Percentiles rank a stretch among this genome's conserved stretches.
These are phyloP conservation scores for Rhazya stricta DNA, from an alignment of 257 asterid species.

Conservation along the genomic window DNA sequence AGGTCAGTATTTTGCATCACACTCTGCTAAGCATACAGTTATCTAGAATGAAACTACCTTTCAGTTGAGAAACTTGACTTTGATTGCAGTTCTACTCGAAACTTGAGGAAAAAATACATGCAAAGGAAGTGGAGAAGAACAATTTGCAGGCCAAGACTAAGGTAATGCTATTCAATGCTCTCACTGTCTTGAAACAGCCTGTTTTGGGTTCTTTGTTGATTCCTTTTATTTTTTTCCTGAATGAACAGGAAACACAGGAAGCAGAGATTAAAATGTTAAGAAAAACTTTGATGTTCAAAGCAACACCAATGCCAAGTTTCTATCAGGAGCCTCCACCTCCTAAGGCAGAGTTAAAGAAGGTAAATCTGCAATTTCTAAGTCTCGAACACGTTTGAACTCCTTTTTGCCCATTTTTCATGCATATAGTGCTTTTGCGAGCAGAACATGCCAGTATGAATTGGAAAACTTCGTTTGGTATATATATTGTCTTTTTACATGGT, in stretches of 20 bases:
- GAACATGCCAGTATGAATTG: not conserved
- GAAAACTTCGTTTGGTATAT: not conserved
- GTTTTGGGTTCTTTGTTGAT: conserved; percentile 8
- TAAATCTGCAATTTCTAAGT: conserved; percentile 16
- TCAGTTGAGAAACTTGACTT: conserved; percentile 14
- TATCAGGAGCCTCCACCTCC: conserved; percentile 98
- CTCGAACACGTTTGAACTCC: not conserved
- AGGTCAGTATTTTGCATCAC: conserved; percentile 50
- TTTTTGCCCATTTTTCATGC: not conserved
- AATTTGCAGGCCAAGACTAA: conserved; percentile 67
- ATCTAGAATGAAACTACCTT: conserved; percentile 4
- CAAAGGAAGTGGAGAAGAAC: conserved; percentile 79
- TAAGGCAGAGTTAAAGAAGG: conserved; percentile 87
- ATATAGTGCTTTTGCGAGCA: not conserved
- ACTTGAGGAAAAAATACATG: conserved; percentile 91
- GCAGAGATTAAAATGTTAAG: conserved; percentile 83
- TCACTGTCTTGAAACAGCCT: conserved; percentile 3
- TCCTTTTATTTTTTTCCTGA: conserved; percentile 6
- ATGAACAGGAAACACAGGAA: conserved; percentile 74
- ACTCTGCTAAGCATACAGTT: not conserved
- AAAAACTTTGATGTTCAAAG: conserved; percentile 82
- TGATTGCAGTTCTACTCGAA: conserved; percentile 67
- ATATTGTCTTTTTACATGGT: not conserved
- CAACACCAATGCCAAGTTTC: conserved; percentile 97
- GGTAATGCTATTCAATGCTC: conserved; percentile 31